These are phyloP conservation scores for Mycena floridula DNA, from an alignment of 768 basidiomycete genomes.

Conservation along the genomic window DNA sequence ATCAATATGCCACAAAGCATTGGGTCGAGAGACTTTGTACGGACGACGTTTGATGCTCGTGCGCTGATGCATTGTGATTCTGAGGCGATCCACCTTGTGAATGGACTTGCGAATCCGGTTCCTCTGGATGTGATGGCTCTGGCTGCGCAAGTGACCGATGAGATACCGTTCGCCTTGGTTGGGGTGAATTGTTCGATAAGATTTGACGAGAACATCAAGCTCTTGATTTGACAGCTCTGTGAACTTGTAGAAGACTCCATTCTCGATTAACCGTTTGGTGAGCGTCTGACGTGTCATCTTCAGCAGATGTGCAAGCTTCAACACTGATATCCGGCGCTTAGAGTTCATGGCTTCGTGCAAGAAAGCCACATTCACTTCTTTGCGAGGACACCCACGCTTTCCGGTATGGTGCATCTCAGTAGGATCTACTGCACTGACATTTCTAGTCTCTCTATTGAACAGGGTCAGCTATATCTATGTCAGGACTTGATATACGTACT, in stretches of 20 bases:
- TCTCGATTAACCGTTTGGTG: conserved; percentile 5
- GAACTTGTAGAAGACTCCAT: conserved; percentile 7
- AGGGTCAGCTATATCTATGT: too few relatives aligned
- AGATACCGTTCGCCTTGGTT: conserved; percentile 7
- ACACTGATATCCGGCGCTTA: conserved; percentile 5
- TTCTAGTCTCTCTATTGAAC: too few relatives aligned
- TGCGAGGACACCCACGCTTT: conserved; percentile 1
- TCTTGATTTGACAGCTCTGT: conserved; percentile 11
- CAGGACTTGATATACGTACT: too few relatives aligned
- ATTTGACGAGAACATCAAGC: conserved; percentile 8
- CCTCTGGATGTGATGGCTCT: conserved; percentile 12
- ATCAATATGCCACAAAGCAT: conserved; percentile 4
- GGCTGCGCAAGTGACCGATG: conserved; percentile 6
- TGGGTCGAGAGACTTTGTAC: conserved; percentile 1
- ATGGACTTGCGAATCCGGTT: conserved; percentile 4
- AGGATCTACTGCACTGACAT: too few relatives aligned
- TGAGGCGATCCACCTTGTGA: conserved; percentile 7
- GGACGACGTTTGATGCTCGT: not conserved
- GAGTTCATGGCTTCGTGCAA: conserved; percentile 6
- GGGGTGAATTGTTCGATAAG: conserved; percentile 11
- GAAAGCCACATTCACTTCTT: not conserved
- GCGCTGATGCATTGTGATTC: not conserved
- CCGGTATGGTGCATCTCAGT: not conserved
- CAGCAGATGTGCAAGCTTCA: conserved; percentile 6
- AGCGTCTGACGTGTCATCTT: conserved; percentile 13